phyloP scores from a whole-genome alignment of 140 eudicot genomes.

The Ambrosia hybrid region DNA sequence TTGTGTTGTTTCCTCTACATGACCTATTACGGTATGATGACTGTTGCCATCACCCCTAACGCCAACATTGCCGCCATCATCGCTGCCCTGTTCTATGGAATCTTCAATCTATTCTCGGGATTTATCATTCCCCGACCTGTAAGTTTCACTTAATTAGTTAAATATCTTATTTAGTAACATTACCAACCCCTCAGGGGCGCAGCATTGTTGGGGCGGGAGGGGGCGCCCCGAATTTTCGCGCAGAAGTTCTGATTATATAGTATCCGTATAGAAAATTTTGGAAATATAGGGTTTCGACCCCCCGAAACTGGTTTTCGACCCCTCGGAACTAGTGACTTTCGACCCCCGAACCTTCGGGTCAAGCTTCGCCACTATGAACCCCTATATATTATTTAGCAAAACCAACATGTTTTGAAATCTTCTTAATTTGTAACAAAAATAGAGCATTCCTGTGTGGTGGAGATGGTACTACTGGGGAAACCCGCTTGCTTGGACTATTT shows the following conservation, averaged over 20 bases:
- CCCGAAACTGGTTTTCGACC: too few relatives aligned
- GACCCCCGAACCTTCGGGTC: too few relatives aligned
- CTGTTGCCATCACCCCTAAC: constrained; percentile 65
- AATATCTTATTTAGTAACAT: too few relatives aligned
- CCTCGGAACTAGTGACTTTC: too few relatives aligned
- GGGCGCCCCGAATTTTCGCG: too few relatives aligned
- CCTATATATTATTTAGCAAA: too few relatives aligned
- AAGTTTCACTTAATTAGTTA: constrained; percentile 25
- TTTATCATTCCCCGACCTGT: constrained; percentile 65
- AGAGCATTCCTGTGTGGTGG: constrained; percentile 77
- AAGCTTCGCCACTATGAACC: too few relatives aligned
- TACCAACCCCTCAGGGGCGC: too few relatives aligned
- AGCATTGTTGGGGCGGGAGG: too few relatives aligned
- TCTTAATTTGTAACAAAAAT: background rate
- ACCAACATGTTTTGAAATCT: background rate
- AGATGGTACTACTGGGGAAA: constrained; percentile 71
- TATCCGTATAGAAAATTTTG: too few relatives aligned
- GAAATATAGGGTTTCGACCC: too few relatives aligned
- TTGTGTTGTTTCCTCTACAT: constrained; percentile 57
- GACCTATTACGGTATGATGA: constrained; percentile 77
- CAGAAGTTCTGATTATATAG: too few relatives aligned
- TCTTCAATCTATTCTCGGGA: constrained; percentile 69
- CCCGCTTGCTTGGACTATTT: constrained; percentile 54
- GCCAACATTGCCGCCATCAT: constrained; percentile 57
- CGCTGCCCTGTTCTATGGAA: constrained; percentile 48